Conservation (phyloP, 352 stramenopile genomes). For the Globisporangium barbulae region DNA sequence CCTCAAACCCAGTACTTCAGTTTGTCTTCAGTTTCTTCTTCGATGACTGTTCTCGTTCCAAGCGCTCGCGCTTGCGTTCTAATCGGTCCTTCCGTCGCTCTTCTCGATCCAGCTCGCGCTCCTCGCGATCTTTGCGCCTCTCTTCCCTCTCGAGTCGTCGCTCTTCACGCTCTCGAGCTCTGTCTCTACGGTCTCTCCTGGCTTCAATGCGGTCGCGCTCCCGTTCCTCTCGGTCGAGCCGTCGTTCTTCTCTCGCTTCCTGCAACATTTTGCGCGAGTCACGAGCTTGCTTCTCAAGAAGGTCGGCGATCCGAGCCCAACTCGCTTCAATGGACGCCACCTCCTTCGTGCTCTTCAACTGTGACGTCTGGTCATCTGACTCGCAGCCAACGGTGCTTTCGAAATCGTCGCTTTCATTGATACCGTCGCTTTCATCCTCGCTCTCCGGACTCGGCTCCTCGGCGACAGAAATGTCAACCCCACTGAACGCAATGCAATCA, state of each 20-base stretch:
- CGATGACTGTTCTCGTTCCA: neutral
- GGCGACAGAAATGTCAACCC: neutral
- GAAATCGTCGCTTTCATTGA: neutral
- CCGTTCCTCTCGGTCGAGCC: neutral
- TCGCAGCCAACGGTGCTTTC: neutral
- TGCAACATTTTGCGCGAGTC: neutral
- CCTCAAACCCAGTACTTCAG: no score
- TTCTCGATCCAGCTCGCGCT: neutral
- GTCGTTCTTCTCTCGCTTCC: neutral
- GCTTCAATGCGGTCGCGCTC: neutral
- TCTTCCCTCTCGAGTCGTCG: neutral
- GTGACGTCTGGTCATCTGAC: neutral
- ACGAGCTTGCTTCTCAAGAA: neutral
- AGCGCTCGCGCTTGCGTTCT: neutral
- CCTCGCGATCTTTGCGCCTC: neutral
- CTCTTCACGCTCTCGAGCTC: neutral
- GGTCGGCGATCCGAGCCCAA: neutral
- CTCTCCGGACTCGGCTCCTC: neutral
- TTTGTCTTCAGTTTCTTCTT: no score
- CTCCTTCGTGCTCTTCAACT: neutral
- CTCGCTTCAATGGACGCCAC: neutral
- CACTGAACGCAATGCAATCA: neutral
- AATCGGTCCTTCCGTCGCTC: neutral
- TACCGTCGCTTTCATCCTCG: neutral
- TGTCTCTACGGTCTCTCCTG: neutral